Evolutionary conservation across 768 basidiomycete genomes (phyloP), one percentile per base, ranked within the genome.

Genomic region (Lyophyllum decastes): DNA sequence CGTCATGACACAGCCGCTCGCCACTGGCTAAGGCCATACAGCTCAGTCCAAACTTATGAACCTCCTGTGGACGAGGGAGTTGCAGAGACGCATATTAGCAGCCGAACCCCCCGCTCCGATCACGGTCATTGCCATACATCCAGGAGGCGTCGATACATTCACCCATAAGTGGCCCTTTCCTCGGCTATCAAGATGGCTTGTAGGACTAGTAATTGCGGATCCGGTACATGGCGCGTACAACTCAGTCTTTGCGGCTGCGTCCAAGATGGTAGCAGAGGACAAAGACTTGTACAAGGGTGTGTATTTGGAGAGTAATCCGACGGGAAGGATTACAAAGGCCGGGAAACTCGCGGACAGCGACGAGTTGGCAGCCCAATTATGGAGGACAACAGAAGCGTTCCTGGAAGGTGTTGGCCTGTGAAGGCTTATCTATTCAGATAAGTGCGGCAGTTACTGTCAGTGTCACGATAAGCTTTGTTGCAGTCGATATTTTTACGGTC

Each of bases 21-120:
- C 4, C 25, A n/a, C 27, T 44, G 25, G 26, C 19, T 21, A 8
- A 26, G 3, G 9, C 19, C 25, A 7, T 30, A 7, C n/a, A 86
- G 87, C 65, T 0, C 66, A 76, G 34, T 72, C 81, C 47, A 87
- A 88, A 64, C 68, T 86, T n/a, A 76, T 79, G 17, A 76, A 74
- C 49, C 68, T 81, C 27, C 72, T 87, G 17, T 84, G 76, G 58
- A 78, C 77, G 1, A 77, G 73, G 26, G 75, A 80, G 59, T 69
- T 88, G 17, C 84, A 87, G 55, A 72, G 71, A 33, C 78, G 66
- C 21, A 68, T 87, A 26, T 73, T 78, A 44, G 65, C 62, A 0
- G 65, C 69, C 35, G 68, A 66, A 16, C 63, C 69, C 0, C 64
- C 68, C 8, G 63, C 72, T 0, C 70, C 71, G 10, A 77, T 80